Evolutionary conservation across 805 yeast genomes (phyloP), one percentile per base, ranked within the genome.

Genomic region (Lipomyces lipofer): DNA sequence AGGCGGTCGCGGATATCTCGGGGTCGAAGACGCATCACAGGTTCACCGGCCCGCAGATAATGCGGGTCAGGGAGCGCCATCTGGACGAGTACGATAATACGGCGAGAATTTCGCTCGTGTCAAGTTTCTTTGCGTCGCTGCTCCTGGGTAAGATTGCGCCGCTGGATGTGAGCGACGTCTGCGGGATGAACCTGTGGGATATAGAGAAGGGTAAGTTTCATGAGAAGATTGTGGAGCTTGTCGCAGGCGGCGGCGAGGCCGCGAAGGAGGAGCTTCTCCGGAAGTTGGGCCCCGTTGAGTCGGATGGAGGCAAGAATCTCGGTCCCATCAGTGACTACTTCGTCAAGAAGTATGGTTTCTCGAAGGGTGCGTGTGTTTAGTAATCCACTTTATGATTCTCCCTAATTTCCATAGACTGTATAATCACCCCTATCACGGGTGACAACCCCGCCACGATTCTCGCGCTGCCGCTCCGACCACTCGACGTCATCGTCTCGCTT

Each of bases 121-220:
- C 96, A 1, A 82, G 85, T 51, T 90, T 90, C 65, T 71, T 89
- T 29, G 83, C 92, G 4, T 80, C 88, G 27, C 72, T 91, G 10
- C 74, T 91, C 28, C 70, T 83, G 39, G 95, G 95, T 8, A 64
- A 74, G 51, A 73, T 86, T 42, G 76, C 85, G 2, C 76, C 78
- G 2, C 73, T 88, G 52, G 97, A 90, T 63, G 84, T 85, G 63
- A 82, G 88, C 12, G 97, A 91, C 70, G 95, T 88, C 1, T 88
- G 97, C 71, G 97, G 97, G 9, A 89, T 89, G 94, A 91, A 91
- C 64, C 65, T 90, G 44, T 89, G 88, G 73, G 91, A 88, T 68
- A 78, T 90, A 38, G 59, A 72, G n/a, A 72, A 78, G 9, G 73
- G 76, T 29, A 67, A 75, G 17, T 89, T 81, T 75, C 76, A 82